Base-by-base conservation (phyloP, 257 asterid genomes). In the Lavandula angustifolia region DNA sequence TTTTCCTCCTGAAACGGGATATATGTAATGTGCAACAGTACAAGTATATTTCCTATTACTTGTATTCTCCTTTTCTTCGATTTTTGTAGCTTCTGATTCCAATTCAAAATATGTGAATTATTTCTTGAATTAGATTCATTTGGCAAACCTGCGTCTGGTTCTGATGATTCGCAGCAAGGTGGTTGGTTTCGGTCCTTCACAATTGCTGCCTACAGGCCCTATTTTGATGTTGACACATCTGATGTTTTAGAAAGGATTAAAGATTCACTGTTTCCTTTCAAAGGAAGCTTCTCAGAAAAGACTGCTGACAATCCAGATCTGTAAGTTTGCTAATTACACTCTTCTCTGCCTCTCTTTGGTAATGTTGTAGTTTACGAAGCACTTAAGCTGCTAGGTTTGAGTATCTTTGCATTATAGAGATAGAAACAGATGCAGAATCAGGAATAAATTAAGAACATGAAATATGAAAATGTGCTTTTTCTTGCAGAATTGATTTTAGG, bases 171-270 rank as follows among this genome's bases (percentile, higher is more conserved):
- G 65, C 88, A 87, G 74, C 94, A 85, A 74, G 65, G 84, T 64
- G 96, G 97, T 71, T 92, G 99, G 99, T 80, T 92, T 59, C 83
- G 81, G 32, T 66, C 87, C 63, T 89, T 92, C 87, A 78, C 97
- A 40, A 48, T 92, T 77, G 89, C 85, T 76, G 91, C 99, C 53
- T 92, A 92, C 82, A 84, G 80, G 75, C 99, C 99, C 55, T 92
- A 92, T 65, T 92, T 92, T 76, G 96, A 92, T 73, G 99, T 92
- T 56, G 99, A 92, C 79, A 87, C 99, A 1, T 81, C 97, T 60
- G 97, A 92, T 87, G 95, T 92, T 44, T 40, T 92, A 13, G 97
- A 92, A 64, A 89, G 99, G 84, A 82, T 92, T 64, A 85, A 79
- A 76, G 94, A 92, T 74, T 92, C 99, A 12, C 87, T 92, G 43